Conservation (phyloP, 208 protist genomes). For the Leishmania martiniquensis region DNA sequence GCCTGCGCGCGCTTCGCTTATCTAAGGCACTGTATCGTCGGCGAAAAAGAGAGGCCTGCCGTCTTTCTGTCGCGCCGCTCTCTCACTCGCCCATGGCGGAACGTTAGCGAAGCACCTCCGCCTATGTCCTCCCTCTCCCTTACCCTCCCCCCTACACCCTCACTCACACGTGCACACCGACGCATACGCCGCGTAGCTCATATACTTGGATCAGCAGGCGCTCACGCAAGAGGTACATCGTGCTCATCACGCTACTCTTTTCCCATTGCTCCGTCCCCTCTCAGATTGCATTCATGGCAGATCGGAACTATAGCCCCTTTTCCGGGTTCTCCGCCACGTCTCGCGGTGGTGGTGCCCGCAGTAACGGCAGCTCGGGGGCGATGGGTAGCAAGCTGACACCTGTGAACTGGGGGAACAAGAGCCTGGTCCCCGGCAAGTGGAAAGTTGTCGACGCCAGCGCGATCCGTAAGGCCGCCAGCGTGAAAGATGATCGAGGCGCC, state of each 20-base stretch:
- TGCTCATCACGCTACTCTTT: neutral
- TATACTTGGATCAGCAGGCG: neutral
- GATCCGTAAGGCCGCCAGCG: constrained; percentile 57
- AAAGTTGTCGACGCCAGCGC: constrained; percentile 75
- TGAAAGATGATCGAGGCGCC: constrained; percentile 29
- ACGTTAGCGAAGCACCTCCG: neutral
- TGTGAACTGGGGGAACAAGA: constrained; percentile 71
- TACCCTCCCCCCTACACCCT: neutral
- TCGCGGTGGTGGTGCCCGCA: constrained; percentile 8
- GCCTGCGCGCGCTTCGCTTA: neutral
- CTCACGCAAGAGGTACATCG: constrained; percentile 2
- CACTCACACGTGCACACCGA: neutral
- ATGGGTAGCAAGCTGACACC: constrained; percentile 55
- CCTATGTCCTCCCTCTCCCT: neutral
- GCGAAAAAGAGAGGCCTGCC: neutral
- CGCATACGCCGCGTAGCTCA: neutral
- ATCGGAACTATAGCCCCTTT: constrained; percentile 84
- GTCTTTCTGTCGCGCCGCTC: neutral
- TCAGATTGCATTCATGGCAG: constrained; percentile 35
- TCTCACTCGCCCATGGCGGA: neutral
- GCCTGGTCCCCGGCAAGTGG: constrained; percentile 74
- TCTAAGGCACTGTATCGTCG: neutral
- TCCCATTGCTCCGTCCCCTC: neutral
- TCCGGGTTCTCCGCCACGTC: constrained; percentile 47
- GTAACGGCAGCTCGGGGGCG: constrained; percentile 15